phyloP scores from a whole-genome alignment of 257 asterid species.

The Phtheirospermum japonicum region DNA sequence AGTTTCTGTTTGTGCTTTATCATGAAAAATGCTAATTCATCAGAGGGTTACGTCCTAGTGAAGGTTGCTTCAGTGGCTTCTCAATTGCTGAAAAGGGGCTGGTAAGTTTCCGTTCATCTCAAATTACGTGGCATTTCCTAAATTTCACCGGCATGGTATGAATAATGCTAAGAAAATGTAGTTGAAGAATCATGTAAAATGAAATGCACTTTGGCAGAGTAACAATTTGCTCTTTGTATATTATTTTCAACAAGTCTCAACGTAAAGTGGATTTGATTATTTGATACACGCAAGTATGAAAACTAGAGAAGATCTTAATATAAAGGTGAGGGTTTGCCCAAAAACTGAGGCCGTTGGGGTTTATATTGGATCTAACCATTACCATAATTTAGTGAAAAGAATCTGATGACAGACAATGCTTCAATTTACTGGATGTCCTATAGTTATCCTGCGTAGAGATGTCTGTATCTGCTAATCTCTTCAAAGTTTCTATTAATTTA shows the following conservation, averaged over 20 bases:
- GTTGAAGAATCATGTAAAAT: not conserved
- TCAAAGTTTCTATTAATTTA: not conserved
- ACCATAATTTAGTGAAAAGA: constrained; percentile 7
- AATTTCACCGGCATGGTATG: constrained; percentile 17
- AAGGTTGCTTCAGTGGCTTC: constrained; percentile 93
- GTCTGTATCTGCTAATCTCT: not conserved
- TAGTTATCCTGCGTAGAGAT: not conserved
- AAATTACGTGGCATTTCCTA: constrained; percentile 20
- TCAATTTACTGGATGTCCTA: constrained; percentile 1
- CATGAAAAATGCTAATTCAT: constrained; percentile 66
- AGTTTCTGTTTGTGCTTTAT: constrained; percentile 79
- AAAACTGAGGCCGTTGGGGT: not conserved
- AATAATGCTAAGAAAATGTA: constrained; percentile 1
- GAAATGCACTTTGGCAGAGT: constrained; percentile 2
- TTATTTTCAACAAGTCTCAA: constrained; percentile 11
- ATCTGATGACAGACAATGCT: not conserved
- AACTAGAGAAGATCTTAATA: constrained; percentile 1
- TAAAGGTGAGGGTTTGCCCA: not conserved
- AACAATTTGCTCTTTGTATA: constrained; percentile 10
- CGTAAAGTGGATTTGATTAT: constrained; percentile 6
- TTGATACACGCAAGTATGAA: constrained; percentile 10
- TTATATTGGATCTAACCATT: not conserved
- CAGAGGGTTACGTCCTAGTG: constrained; percentile 76
- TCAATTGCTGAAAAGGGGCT: constrained; percentile 92
- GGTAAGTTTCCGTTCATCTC: constrained; percentile 54